These are phyloP conservation scores for Sinapis alba DNA, from an alignment of 441 rosid species.

Conservation along the genomic window DNA sequence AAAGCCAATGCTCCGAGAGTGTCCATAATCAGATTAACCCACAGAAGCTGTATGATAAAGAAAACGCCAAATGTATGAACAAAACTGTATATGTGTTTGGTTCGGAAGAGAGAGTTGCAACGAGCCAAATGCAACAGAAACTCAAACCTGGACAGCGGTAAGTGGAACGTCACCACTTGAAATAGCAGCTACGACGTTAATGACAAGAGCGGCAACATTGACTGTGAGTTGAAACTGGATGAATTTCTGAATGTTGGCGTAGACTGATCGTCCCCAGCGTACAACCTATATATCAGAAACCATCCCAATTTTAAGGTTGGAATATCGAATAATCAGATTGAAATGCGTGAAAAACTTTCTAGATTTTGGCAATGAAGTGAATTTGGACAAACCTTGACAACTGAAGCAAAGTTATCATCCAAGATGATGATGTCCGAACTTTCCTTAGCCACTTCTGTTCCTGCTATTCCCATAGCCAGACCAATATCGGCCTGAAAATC, in stretches of 20 bases:
- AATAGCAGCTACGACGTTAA: conserved; percentile 90
- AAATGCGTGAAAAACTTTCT: neutral
- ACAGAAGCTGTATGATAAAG: conserved; percentile 66
- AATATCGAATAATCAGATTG: conserved; percentile 44
- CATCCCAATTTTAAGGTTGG: conserved; percentile 1
- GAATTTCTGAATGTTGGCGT: conserved; percentile 97
- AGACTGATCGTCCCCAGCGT: conserved; percentile 97
- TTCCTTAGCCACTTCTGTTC: conserved; percentile 99
- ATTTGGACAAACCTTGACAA: conserved; percentile 72
- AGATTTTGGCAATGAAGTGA: conserved; percentile 18
- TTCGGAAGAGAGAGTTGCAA: neutral
- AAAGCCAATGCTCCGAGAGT: conserved; percentile 99
- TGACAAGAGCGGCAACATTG: conserved; percentile 90
- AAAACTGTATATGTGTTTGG: neutral
- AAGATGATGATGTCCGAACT: conserved; percentile 94
- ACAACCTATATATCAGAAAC: conserved; percentile 66
- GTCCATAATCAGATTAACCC: conserved; percentile 99
- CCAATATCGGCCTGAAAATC: conserved; percentile 89
- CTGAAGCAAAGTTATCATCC: conserved; percentile 91
- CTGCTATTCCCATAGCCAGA: conserved; percentile 97
- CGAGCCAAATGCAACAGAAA: neutral
- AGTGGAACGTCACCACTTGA: conserved; percentile 97
- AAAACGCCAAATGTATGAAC: conserved; percentile 10
- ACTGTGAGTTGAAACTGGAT: conserved; percentile 99
- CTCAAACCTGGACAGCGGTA: conserved; percentile 91